Conservation (phyloP, 1,139 yeast species). For the Saccharomyces hybrid region DNA sequence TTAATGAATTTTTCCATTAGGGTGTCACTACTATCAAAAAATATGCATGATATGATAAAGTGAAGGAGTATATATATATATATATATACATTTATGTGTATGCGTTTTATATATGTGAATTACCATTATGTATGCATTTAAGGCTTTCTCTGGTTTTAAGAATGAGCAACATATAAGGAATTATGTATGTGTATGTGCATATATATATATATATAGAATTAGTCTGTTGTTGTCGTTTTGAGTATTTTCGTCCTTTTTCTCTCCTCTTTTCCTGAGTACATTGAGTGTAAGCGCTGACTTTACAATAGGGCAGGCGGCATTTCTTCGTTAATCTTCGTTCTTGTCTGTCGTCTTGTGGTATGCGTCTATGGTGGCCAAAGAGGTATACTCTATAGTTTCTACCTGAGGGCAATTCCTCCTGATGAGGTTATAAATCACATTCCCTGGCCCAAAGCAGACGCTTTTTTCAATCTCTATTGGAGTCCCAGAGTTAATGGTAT, state of each 20-base stretch:
- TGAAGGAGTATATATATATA: background rate
- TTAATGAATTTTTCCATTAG: constrained; percentile 13
- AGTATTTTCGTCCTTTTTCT: background rate
- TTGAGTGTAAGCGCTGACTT: background rate
- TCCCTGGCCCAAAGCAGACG: constrained; percentile 30
- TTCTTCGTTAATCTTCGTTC: background rate
- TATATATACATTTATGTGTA: background rate
- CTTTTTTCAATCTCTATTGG: constrained; percentile 13
- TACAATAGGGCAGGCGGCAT: background rate
- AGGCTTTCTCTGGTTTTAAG: background rate
- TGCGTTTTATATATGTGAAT: too few relatives aligned
- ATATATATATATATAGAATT: too few relatives aligned
- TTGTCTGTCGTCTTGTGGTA: constrained; percentile 7
- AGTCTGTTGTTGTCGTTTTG: too few relatives aligned
- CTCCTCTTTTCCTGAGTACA: constrained; percentile 3
- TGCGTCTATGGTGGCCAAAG: constrained; percentile 20
- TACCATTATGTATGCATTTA: background rate
- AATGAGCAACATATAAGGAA: background rate
- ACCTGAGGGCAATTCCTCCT: constrained; percentile 23
- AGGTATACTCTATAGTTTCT: constrained; percentile 20
- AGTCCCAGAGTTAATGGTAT: constrained; percentile 19
- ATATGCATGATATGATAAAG: background rate
- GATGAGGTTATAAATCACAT: constrained; percentile 24
- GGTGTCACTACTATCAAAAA: background rate
- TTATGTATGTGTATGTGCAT: too few relatives aligned